Evolutionary conservation across 371 early-diverging fungal genomes (phyloP), one percentile per base, ranked within the genome.

Genomic region (Chytridium lagenaria): DNA sequence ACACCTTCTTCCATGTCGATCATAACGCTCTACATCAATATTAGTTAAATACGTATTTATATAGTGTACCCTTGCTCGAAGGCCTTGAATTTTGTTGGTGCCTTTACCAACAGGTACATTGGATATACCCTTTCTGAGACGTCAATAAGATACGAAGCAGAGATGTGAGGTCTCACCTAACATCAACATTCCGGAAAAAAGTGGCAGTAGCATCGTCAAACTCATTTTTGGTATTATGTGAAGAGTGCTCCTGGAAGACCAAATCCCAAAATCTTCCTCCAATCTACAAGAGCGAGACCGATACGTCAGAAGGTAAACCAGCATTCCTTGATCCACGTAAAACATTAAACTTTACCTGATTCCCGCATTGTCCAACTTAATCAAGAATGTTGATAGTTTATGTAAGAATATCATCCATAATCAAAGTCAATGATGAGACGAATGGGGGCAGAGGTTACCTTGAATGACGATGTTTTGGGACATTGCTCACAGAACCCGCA

Each of bases 301-400:
- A n/a, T n/a, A 36, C 16, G 55, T 15, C 63, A 10, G 52, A 59
- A n/a, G 3, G 64, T 38, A n/a, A 19, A 22, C 3, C 51, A 26
- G 1, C 30, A 23, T 28, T 38, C 22, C 38, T 67, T 30, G 5
- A 19, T 44, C 22, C 38, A 69, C 12, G 33, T 16, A n/a, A n/a
- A n/a, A n/a, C n/a, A n/a, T 15, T 1, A 30, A 22, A 5, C 50
- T 26, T 7, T 71, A 80, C 84, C 79, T 86, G 87, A 71, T 87
- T 88, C 15, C 88, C 88, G 70, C 85, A 84, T 65, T 88, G 88
- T 7, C 88, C 88, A 37, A 88, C 88, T n/a, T n/a, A n/a, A n/a
- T n/a, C n/a, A n/a, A n/a, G n/a, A n/a, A n/a, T 80, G 39, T 38
- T 28, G 31, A 10, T 22, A 37, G 33, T 0, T 55, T 26, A 52